These are phyloP conservation scores for Rhinocladiella mackenziei DNA, from an alignment of 2,329 filamentous ascomycete species.

Conservation along the genomic window DNA sequence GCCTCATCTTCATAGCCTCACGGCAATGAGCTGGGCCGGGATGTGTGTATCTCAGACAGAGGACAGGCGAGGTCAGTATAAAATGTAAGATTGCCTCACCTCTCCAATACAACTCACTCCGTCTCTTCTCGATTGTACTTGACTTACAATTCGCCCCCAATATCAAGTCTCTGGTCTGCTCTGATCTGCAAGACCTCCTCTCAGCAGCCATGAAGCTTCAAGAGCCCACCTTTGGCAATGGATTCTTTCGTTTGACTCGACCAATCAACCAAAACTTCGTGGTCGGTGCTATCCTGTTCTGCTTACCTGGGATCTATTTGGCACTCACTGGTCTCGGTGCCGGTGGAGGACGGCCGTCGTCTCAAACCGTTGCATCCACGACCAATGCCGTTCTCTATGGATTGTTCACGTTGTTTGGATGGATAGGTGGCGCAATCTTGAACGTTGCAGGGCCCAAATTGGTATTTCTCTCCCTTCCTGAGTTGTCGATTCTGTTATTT, in stretches of 20 bases:
- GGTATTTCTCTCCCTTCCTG: too few species aligned
- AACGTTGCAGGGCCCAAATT: constrained; percentile 24
- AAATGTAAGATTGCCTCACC: background rate
- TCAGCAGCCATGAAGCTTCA: constrained; percentile 12
- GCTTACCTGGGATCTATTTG: constrained; percentile 28
- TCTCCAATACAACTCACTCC: background rate
- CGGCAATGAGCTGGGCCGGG: background rate
- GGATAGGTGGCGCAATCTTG: constrained; percentile 25
- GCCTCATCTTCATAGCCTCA: background rate
- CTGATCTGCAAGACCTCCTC: background rate
- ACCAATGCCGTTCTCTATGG: constrained; percentile 27
- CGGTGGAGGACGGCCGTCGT: constrained; percentile 26
- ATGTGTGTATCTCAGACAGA: background rate
- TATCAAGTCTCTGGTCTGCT: too few species aligned
- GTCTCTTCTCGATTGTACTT: background rate
- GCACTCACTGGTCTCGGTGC: constrained; percentile 28
- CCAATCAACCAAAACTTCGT: constrained; percentile 26
- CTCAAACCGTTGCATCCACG: constrained; percentile 20
- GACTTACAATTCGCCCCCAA: too few species aligned
- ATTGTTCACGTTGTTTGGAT: constrained; percentile 23
- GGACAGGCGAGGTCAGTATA: background rate
- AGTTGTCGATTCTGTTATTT: too few species aligned
- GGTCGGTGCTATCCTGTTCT: constrained; percentile 27
- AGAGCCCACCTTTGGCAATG: constrained; percentile 16
- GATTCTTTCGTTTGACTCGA: constrained; percentile 16